A percentile compares a stretch with the other conserved stretches of the same genome.
Conservation (phyloP, 2,329 filamentous ascomycete species). For the Xylariaceae sp. region DNA sequence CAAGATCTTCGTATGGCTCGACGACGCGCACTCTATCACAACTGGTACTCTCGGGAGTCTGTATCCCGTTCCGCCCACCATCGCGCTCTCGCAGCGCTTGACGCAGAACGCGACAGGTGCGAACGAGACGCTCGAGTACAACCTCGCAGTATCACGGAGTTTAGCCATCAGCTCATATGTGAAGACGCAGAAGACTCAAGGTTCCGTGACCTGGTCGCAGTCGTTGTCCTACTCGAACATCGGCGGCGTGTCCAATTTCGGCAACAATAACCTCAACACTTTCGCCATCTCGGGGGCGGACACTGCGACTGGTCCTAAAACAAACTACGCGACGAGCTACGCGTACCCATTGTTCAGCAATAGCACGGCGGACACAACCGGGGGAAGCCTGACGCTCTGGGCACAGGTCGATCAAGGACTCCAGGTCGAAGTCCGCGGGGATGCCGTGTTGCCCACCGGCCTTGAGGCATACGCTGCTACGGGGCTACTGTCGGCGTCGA, state of each 20-base stretch:
- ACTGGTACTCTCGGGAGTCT: conserved; percentile 52
- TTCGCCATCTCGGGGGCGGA: conserved; percentile 53
- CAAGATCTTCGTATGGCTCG: conserved; percentile 81
- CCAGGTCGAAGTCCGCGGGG: conserved; percentile 46
- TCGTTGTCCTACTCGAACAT: conserved; percentile 60
- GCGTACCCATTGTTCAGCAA: conserved; percentile 67
- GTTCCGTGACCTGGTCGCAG: conserved; percentile 61
- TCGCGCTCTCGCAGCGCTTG: conserved; percentile 58
- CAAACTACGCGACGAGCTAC: conserved; percentile 52
- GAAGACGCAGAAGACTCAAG: conserved; percentile 53
- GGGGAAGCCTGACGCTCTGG: conserved; percentile 55
- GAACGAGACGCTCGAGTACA: conserved; percentile 67
- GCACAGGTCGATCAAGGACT: conserved; percentile 52
- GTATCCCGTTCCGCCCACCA: conserved; percentile 47
- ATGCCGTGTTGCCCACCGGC: conserved; percentile 61
- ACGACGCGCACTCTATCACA: conserved; percentile 57
- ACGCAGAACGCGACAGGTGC: conserved; percentile 55
- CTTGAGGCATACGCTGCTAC: conserved; percentile 61
- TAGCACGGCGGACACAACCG: conserved; percentile 53
- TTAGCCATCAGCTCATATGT: conserved; percentile 62
- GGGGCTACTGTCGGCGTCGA: conserved; percentile 38
- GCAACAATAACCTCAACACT: conserved; percentile 41
- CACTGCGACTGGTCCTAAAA: conserved; percentile 37
- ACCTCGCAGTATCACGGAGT: conserved; percentile 60
- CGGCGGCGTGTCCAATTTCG: conserved; percentile 47